Evolutionary conservation across 164 flowering plant genomes (phyloP).

Genomic region (Nelumbo lutea): DNA sequence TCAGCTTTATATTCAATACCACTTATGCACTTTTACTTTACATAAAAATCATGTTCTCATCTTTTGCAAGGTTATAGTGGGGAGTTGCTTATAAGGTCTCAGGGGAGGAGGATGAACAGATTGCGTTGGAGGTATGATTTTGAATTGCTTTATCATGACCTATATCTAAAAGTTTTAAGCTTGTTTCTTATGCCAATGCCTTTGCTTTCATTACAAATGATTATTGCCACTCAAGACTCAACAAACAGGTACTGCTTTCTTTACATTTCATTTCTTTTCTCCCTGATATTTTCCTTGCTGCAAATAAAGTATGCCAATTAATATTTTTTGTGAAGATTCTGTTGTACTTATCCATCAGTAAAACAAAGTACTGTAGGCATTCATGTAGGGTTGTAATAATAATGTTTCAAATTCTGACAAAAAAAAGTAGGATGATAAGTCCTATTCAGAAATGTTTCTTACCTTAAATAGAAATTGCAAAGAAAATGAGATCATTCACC

Average conservation of each 20-base stretch:
- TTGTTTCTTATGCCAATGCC: background rate
- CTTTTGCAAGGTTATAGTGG: conserved; percentile 49
- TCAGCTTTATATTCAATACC: background rate
- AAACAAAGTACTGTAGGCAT: too few relatives aligned
- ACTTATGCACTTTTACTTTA: background rate
- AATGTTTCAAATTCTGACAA: too few relatives aligned
- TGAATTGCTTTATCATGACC: background rate
- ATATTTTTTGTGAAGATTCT: background rate
- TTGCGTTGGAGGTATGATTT: conserved; percentile 44
- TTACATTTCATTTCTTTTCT: too few relatives aligned
- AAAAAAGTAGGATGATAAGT: too few relatives aligned
- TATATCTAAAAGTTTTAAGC: background rate
- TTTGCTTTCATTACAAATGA: conserved; percentile 3
- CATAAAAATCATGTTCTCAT: too few relatives aligned
- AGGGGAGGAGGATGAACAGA: conserved; percentile 52
- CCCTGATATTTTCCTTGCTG: background rate
- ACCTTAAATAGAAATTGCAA: too few relatives aligned
- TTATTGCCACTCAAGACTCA: background rate
- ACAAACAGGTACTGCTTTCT: too few relatives aligned
- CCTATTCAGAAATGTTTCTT: too few relatives aligned
- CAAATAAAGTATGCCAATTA: background rate
- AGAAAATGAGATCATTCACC: too few relatives aligned
- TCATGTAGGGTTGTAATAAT: too few relatives aligned
- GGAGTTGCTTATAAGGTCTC: conserved; percentile 76
- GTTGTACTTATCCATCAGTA: too few relatives aligned